Percentiles rank a stretch among this genome's conserved stretches.
phyloP scores from a whole-genome alignment of 257 asterid species.

The Leonotis leonurus region DNA sequence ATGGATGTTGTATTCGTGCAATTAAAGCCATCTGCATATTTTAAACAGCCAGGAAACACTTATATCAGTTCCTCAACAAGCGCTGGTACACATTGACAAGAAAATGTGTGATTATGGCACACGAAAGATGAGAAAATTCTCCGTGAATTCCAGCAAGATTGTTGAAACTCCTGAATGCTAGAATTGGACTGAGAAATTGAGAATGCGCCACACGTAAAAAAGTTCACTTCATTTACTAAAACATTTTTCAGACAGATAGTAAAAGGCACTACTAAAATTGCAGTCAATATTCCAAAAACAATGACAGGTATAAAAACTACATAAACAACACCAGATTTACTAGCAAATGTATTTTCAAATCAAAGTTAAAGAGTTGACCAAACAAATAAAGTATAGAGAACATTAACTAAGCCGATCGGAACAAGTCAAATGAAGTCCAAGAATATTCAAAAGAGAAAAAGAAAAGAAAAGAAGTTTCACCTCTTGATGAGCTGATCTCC shows the following conservation, averaged over 20 bases:
- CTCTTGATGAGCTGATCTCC: constrained; percentile 99
- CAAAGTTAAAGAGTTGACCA: background rate
- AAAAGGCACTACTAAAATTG: background rate
- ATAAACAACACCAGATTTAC: background rate
- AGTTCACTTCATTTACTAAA: background rate
- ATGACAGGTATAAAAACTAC: background rate
- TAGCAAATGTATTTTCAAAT: constrained; percentile 1
- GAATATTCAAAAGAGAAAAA: background rate
- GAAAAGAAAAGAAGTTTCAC: constrained; percentile 24
- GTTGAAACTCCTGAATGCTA: constrained; percentile 9
- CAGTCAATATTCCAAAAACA: constrained; percentile 1
- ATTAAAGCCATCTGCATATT: constrained; percentile 86
- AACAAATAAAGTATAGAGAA: background rate
- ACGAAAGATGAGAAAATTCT: background rate
- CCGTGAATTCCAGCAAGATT: background rate
- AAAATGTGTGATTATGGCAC: background rate
- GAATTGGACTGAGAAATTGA: background rate
- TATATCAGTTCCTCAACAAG: constrained; percentile 6
- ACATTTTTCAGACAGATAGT: background rate
- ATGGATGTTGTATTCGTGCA: constrained; percentile 83
- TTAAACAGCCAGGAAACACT: constrained; percentile 12
- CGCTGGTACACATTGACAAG: background rate
- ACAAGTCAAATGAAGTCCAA: constrained; percentile 10
- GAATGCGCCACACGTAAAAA: background rate
- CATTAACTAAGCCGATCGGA: background rate